phyloP scores from a whole-genome alignment of 345 rosid genomes.

The Ricinus communis region DNA sequence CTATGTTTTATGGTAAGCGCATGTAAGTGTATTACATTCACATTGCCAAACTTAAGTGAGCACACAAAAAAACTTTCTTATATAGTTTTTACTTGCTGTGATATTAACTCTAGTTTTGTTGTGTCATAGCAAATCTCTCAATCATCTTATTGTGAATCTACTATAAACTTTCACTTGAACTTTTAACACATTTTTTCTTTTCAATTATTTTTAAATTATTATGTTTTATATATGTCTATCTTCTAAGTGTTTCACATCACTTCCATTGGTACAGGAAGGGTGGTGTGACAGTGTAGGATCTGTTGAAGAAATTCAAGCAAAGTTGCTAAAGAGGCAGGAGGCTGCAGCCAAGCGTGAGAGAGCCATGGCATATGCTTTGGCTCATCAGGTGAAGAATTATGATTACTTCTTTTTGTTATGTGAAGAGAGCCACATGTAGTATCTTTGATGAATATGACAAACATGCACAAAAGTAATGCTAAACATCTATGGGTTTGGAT shows the following conservation, averaged over 20 bases:
- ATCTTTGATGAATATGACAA: neutral
- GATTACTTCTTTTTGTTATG: constrained; percentile 9
- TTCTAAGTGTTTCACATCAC: constrained; percentile 18
- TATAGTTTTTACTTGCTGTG: neutral
- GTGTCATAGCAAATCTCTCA: no score
- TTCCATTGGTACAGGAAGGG: constrained; percentile 62
- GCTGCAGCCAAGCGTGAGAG: constrained; percentile 99
- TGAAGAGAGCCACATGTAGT: neutral
- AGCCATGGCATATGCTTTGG: constrained; percentile 98
- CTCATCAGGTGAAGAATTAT: constrained; percentile 74
- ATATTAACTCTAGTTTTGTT: neutral
- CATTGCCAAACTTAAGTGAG: neutral
- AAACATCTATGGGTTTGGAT: neutral
- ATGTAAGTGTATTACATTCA: neutral
- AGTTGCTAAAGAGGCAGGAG: constrained; percentile 88
- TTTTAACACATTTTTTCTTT: neutral
- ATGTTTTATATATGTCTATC: constrained; percentile 12
- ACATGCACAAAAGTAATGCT: neutral
- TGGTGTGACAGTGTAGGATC: constrained; percentile 98
- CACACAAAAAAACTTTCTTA: no score
- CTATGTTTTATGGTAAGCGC: neutral
- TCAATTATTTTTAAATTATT: neutral
- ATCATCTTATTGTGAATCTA: neutral
- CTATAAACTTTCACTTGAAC: neutral
- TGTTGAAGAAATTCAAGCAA: constrained; percentile 91